Conservation (phyloP, 2,329 filamentous ascomycete species). For the Pyricularia sp. region DNA sequence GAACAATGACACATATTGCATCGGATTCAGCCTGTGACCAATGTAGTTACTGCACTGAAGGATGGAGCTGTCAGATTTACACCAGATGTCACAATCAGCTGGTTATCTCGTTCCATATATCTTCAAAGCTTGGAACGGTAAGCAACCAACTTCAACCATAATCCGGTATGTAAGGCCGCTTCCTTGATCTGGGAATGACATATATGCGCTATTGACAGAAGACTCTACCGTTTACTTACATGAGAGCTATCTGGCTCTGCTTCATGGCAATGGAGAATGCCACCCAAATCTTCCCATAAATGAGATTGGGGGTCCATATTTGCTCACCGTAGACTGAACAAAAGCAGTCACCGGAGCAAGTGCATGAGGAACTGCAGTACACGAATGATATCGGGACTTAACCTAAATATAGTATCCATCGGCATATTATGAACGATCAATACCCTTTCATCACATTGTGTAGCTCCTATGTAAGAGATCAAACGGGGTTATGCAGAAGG, state of each 20-base stretch:
- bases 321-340: background rate
- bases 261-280: background rate
- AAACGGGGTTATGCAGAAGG: no score
- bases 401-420: background rate
- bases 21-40: constrained; percentile 13
- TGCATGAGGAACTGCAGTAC: background rate
- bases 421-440: background rate
- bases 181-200: no score
- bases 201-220: background rate
- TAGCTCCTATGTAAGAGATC: no score
- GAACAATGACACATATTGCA: constrained; percentile 10
- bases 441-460: background rate
- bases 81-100: background rate
- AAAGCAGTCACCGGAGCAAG: background rate
- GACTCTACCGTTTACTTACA: background rate
- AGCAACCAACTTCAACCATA: background rate
- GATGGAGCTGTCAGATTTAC: background rate
- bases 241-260: background rate
- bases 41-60: background rate
- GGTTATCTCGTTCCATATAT: background rate
- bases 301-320: background rate
- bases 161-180: background rate
- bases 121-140: background rate
- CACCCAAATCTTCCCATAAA: background rate
- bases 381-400: background rate